Evolutionary conservation across 768 basidiomycete genomes (phyloP).

Genomic region (Termitomyces sp.): DNA sequence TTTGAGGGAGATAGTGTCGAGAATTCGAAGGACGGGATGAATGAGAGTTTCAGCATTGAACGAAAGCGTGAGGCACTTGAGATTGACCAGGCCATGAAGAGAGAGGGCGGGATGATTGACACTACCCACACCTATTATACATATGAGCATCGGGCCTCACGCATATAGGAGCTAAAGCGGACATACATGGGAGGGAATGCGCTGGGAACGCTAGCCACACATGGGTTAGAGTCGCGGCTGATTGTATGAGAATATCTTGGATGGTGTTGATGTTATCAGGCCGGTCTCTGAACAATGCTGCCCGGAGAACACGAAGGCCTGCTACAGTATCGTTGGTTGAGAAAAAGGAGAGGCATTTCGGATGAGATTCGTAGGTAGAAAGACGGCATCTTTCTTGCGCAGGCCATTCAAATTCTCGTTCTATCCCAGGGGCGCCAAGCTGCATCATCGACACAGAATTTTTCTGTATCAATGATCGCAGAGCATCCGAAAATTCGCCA

Average conservation of each 20-base stretch:
- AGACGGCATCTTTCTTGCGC: background rate
- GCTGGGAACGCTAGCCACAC: background rate
- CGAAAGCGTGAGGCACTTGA: background rate
- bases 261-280: background rate
- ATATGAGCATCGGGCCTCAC: background rate
- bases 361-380: background rate
- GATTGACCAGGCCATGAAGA: background rate
- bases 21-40: background rate
- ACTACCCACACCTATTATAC: background rate
- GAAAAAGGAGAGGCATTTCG: background rate
- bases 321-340: background rate
- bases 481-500: background rate
- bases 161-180: too few relatives aligned
- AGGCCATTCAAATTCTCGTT: slow-evolving; percentile 3
- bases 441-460: background rate
- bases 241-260: background rate
- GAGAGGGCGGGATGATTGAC: background rate
- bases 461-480: background rate
- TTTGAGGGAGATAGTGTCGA: background rate
- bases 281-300: background rate
- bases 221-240: background rate
- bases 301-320: background rate
- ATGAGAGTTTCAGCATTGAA: slow-evolving; percentile 1
- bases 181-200: slow-evolving; percentile 3
- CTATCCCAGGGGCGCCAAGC: background rate